These are phyloP conservation scores for Gonium pectorale DNA, from an alignment of 139 green algal species.

Conservation along the genomic window DNA sequence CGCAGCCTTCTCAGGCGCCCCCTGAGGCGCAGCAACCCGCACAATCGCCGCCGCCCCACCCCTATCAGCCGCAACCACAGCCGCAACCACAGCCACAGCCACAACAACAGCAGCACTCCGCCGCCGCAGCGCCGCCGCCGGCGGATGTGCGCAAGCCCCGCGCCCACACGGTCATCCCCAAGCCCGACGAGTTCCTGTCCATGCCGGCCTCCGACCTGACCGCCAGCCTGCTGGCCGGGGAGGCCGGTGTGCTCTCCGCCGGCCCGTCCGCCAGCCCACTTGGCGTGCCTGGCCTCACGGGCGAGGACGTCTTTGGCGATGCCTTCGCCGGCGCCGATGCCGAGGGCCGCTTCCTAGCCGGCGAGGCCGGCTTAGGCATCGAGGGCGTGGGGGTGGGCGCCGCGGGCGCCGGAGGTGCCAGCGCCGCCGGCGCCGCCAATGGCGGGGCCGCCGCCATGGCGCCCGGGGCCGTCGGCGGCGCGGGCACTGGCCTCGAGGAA, in stretches of 20 bases:
- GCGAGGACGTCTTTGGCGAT: slow-evolving; percentile 3
- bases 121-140: not conserved
- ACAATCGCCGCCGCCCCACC: not conserved
- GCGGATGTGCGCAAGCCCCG: not conserved
- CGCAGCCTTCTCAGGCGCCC: no score
- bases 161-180: slow-evolving; percentile 20
- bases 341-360: not conserved
- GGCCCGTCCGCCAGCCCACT: not conserved
- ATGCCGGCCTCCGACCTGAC: slow-evolving; percentile 3
- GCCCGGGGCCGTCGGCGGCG: not conserved
- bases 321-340: not conserved
- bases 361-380: not conserved
- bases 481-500: slow-evolving; percentile 4
- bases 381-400: not conserved
- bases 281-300: not conserved
- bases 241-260: not conserved
- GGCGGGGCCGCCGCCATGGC: not conserved
- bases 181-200: slow-evolving; percentile 38
- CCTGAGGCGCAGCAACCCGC: no score
- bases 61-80: not conserved
- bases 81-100: slow-evolving; percentile 11
- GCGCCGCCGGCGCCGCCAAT: not conserved
- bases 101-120: not conserved
- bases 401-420: not conserved
- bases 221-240: not conserved